A percentile compares a stretch with the other conserved stretches of the same genome.
Evolutionary conservation across 2,329 filamentous ascomycete species (phyloP).

Genomic region (Monosporascus sp.): DNA sequence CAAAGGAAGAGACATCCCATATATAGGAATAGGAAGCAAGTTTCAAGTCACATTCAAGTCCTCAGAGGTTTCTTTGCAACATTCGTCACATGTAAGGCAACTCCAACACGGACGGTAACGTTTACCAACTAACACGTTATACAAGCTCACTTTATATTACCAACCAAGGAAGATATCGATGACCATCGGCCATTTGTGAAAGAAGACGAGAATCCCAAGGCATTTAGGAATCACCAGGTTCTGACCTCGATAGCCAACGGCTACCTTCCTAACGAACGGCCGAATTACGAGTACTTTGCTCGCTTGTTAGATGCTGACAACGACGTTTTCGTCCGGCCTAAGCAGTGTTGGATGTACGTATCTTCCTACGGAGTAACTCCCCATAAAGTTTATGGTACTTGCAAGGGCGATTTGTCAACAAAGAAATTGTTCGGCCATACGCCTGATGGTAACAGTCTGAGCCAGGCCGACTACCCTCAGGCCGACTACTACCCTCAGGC

Average conservation of each 20-base stretch:
- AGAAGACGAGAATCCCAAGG: slow-evolving; percentile 39
- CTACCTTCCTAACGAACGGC: slow-evolving; percentile 51
- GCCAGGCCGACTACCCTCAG: too few relatives aligned
- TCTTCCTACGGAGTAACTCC: slow-evolving; percentile 48
- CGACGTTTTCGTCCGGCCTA: slow-evolving; percentile 48
- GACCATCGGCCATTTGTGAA: slow-evolving; percentile 34
- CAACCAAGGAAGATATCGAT: slow-evolving; percentile 47
- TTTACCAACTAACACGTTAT: not conserved
- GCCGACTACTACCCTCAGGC: too few relatives aligned
- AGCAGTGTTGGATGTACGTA: slow-evolving; percentile 55
- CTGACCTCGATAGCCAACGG: slow-evolving; percentile 55
- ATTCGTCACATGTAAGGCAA: slow-evolving; percentile 55
- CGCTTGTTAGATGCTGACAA: slow-evolving; percentile 51
- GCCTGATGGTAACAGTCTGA: slow-evolving; percentile 20
- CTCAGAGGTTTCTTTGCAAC: slow-evolving; percentile 61
- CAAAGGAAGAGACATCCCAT: slow-evolving; percentile 28
- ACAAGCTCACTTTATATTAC: slow-evolving; percentile 57
- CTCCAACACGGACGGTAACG: not conserved
- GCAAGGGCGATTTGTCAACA: slow-evolving; percentile 21
- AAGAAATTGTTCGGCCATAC: slow-evolving; percentile 20
- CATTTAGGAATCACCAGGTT: slow-evolving; percentile 62
- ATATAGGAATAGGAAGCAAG: slow-evolving; percentile 50
- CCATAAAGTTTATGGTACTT: slow-evolving; percentile 34
- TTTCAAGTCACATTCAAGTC: slow-evolving; percentile 67
- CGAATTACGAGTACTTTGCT: slow-evolving; percentile 58